Evolutionary conservation across 495 filamentous ascomycete species (phyloP).

Genomic region (Penicillium lagena): DNA sequence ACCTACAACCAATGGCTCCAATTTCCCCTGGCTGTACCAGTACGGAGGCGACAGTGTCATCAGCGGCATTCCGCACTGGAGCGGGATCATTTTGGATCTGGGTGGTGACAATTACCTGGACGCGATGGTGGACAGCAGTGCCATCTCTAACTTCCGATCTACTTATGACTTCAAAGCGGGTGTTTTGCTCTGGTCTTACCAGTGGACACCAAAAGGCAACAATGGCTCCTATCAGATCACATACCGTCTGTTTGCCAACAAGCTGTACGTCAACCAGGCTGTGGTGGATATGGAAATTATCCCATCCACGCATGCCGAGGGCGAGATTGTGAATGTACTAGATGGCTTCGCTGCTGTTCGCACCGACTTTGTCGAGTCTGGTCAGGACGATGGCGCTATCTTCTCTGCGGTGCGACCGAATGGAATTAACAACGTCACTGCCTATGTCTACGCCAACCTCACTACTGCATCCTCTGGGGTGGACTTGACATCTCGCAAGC

Average conservation of each 20-base stretch:
- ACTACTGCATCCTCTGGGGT: constrained; percentile 34
- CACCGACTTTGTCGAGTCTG: constrained; percentile 48
- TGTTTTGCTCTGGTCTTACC: constrained; percentile 56
- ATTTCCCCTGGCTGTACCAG: constrained; percentile 66
- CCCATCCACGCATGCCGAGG: constrained; percentile 39
- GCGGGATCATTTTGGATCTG: constrained; percentile 53
- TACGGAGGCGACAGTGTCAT: constrained; percentile 71
- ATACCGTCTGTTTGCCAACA: constrained; percentile 56
- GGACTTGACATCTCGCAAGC: constrained; percentile 37
- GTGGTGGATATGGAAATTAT: constrained; percentile 53
- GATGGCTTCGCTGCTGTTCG: constrained; percentile 54
- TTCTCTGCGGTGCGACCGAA: constrained; percentile 52
- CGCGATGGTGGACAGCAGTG: constrained; percentile 52
- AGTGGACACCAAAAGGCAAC: constrained; percentile 52
- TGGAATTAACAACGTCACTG: constrained; percentile 50
- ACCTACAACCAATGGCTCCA: constrained; percentile 54
- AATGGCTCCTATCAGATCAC: constrained; percentile 46
- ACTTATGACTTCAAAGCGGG: constrained; percentile 58
- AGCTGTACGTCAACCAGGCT: constrained; percentile 56
- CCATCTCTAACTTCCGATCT: constrained; percentile 56
- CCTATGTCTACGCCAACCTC: constrained; percentile 49
- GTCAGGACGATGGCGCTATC: constrained; percentile 40
- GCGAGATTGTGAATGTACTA: constrained; percentile 50
- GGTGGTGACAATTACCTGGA: constrained; percentile 49
- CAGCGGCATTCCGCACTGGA: constrained; percentile 67